These are phyloP conservation scores for Barnettozyma sp. DNA, from an alignment of 805 yeast species.

Conservation along the genomic window DNA sequence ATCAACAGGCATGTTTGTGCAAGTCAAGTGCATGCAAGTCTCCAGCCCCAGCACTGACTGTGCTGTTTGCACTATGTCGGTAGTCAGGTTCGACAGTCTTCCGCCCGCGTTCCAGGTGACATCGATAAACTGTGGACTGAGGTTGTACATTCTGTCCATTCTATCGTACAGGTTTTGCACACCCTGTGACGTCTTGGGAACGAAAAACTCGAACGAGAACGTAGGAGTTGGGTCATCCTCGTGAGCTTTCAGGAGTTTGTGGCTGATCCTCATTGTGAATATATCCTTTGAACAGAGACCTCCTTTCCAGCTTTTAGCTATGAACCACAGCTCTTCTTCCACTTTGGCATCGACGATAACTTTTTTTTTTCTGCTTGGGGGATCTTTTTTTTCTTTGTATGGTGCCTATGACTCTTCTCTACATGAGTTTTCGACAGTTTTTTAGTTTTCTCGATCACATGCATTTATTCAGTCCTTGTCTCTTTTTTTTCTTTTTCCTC, in stretches of 20 bases:
- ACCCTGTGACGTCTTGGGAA: constrained; percentile 96
- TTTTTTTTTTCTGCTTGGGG: no score
- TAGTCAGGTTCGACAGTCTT: constrained; percentile 70
- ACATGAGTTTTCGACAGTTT: no score
- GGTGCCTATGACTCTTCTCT: no score
- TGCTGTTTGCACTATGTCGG: constrained; percentile 87
- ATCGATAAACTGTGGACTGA: constrained; percentile 87
- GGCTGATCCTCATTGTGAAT: constrained; percentile 35
- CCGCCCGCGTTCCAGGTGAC: constrained; percentile 99
- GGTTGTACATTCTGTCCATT: constrained; percentile 94
- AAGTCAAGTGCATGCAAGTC: constrained; percentile 96
- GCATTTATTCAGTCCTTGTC: no score
- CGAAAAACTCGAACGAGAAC: constrained; percentile 93
- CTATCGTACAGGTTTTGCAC: constrained; percentile 93
- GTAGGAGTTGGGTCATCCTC: constrained; percentile 44
- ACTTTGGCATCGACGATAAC: no score
- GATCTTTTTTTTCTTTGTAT: no score
- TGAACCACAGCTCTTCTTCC: no score
- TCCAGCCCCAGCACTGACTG: constrained; percentile 88
- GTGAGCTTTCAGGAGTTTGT: constrained; percentile 31
- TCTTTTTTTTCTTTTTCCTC: no score
- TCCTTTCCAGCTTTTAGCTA: background rate
- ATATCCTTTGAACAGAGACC: no score
- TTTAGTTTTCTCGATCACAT: no score
- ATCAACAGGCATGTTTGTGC: constrained; percentile 85